Percentiles rank a stretch among this genome's conserved stretches.
phyloP scores from a whole-genome alignment of 805 yeast genomes.

The Metschnikowia continentalis region DNA sequence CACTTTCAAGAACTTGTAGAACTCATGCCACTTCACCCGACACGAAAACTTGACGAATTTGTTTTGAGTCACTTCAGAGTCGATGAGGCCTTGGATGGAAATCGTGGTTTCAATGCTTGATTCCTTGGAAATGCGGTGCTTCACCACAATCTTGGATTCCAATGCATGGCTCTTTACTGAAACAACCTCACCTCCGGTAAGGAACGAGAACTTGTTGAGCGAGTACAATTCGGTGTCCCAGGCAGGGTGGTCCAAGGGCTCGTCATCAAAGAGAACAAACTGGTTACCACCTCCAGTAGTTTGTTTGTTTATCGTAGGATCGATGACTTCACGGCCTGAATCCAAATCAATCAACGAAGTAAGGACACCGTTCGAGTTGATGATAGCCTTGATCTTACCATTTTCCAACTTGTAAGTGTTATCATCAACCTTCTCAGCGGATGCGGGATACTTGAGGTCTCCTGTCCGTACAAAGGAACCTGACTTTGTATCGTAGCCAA shows the following conservation, averaged over 20 bases:
- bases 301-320: constrained; percentile 49
- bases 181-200: constrained; percentile 36
- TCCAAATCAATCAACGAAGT: constrained; percentile 59
- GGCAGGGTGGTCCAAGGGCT: constrained; percentile 88
- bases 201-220: constrained; percentile 60
- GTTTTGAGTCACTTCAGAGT: constrained; percentile 30
- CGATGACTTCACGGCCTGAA: constrained; percentile 61
- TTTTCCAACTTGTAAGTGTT: constrained; percentile 54
- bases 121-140: constrained; percentile 51
- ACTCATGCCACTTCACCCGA: constrained; percentile 80
- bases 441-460: constrained; percentile 42
- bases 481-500: constrained; percentile 15
- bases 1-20: constrained; percentile 83
- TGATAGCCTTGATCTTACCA: constrained; percentile 52
- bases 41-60: constrained; percentile 36
- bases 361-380: constrained; percentile 52
- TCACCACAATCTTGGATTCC: constrained; percentile 59
- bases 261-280: constrained; percentile 78
- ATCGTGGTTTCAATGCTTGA: constrained; percentile 65
- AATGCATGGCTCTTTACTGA: constrained; percentile 51
- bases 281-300: constrained; percentile 67
- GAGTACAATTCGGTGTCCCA: constrained; percentile 97
- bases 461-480: constrained; percentile 11
- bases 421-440: constrained; percentile 38
- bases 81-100: constrained; percentile 61